phyloP scores from a whole-genome alignment of 2,329 filamentous ascomycete genomes.

The Salinomyces thailandicus region DNA sequence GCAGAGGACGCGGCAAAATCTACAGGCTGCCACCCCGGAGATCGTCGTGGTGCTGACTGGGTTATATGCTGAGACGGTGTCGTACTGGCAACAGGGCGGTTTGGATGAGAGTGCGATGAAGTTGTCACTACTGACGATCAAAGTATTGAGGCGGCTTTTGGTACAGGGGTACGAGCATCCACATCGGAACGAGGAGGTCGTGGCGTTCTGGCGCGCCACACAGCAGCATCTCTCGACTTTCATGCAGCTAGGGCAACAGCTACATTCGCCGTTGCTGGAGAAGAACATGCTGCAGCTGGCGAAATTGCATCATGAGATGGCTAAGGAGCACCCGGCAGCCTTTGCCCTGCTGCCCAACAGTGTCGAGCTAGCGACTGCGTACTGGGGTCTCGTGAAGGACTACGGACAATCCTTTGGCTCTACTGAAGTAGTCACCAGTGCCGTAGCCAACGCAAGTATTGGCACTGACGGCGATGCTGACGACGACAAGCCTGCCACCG shows the following conservation, averaged over 20 bases:
- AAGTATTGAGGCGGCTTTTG: slow-evolving; percentile 67
- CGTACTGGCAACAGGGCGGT: slow-evolving; percentile 46
- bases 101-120: slow-evolving; percentile 51
- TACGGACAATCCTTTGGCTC: slow-evolving; percentile 65
- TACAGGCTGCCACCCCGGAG: slow-evolving; percentile 72
- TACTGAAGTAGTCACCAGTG: slow-evolving; percentile 28
- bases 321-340: slow-evolving; percentile 64
- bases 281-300: slow-evolving; percentile 84
- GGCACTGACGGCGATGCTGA: slow-evolving; percentile 37
- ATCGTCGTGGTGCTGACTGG: slow-evolving; percentile 68
- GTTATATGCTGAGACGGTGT: slow-evolving; percentile 64
- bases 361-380: slow-evolving; percentile 63
- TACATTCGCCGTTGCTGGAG: slow-evolving; percentile 44
- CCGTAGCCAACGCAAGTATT: slow-evolving; percentile 29
- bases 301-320: slow-evolving; percentile 85
- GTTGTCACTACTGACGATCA: slow-evolving; percentile 69
- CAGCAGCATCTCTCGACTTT: slow-evolving; percentile 70
- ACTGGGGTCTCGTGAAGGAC: slow-evolving; percentile 71
- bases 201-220: slow-evolving; percentile 69
- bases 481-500: slow-evolving; percentile 39
- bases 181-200: slow-evolving; percentile 63
- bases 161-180: slow-evolving; percentile 76
- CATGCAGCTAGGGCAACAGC: slow-evolving; percentile 30
- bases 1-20: slow-evolving; percentile 59
- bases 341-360: slow-evolving; percentile 76